Evolutionary conservation across 305 asterid genomes (phyloP), one percentile per base, ranked within the genome.

Genomic region (Fraxinus baroniana): DNA sequence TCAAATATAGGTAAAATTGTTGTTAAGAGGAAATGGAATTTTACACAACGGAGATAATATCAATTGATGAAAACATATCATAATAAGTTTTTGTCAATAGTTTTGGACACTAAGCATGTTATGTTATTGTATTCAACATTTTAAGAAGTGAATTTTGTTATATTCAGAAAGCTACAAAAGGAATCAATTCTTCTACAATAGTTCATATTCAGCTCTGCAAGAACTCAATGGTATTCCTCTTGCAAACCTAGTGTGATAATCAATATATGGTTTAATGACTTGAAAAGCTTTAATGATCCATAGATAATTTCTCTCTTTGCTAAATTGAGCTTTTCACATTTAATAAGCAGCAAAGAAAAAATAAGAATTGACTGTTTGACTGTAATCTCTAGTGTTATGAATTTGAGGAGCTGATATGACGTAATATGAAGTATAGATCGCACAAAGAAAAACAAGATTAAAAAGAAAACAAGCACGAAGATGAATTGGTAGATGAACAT

Each of bases 1-100:
- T 83, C 88, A 87, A 85, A 81, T 81, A 79, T 88, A 85, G 82
- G 84, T 76, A 70, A 68, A 70, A 66, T 4, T 24, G 70, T 64
- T 37, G 83, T 82, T 83, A 84, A 81, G 64, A 74, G 85, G 77
- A 77, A 74, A n/a, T 49, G 39, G 28, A 26, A 79, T 20, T 82
- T 71, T 37, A 62, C 35, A 72, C 20, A 74, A 74, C 68, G 1
- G n/a, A 7, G 41, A 64, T 78, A 77, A 41, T 44, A 81, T 66
- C 35, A 24, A 55, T 37, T 22, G 36, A 28, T n/a, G 9, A 35
- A 78, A 32, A 13, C 41, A 70, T 41, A 30, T 32, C 10, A 15
- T 13, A 15, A 70, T 13, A 32, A 66, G 74, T 66, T 66, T 39
- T 75, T 22, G 36, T 24, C 22, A 7, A 46, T 30, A 76, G 22